Conservation (phyloP, 441 rosid genomes). For the Pelargonium citronellum region DNA sequence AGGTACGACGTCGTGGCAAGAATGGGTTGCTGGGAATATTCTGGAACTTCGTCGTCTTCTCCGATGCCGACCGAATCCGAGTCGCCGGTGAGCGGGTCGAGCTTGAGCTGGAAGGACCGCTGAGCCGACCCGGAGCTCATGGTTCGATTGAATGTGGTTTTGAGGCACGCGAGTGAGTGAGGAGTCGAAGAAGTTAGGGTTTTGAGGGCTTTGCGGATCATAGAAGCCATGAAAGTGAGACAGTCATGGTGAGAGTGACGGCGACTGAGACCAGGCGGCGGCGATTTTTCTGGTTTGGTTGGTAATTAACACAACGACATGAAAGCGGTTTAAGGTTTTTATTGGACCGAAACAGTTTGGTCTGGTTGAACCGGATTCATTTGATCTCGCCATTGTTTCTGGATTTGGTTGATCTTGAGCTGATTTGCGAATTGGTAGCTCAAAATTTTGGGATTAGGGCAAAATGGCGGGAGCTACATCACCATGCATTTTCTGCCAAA, state of each 20-base stretch:
- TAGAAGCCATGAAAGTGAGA: constrained; percentile 22
- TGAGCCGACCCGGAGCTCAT: constrained; percentile 61
- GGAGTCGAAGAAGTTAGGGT: constrained; percentile 14
- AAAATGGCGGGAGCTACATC: constrained; percentile 53
- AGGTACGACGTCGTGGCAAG: constrained; percentile 77
- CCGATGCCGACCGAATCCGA: constrained; percentile 82
- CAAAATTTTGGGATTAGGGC: neutral
- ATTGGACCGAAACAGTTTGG: no score
- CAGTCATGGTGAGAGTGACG: neutral
- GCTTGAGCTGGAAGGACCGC: constrained; percentile 72
- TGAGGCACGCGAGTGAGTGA: constrained; percentile 20
- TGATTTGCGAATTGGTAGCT: neutral
- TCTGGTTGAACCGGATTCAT: no score
- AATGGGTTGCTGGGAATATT: constrained; percentile 36
- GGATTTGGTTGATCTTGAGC: neutral
- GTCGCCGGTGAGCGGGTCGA: constrained; percentile 74
- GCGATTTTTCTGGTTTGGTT: no score
- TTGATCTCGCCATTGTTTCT: no score
- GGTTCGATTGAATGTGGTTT: constrained; percentile 28
- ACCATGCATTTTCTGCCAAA: constrained; percentile 71
- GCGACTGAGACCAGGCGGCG: neutral
- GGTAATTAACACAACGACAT: no score
- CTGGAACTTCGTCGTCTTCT: constrained; percentile 45
- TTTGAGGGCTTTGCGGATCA: constrained; percentile 36
- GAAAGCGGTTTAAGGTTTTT: no score